Conservation (phyloP, 441 rosid species). For the Mallotus japonicus region DNA sequence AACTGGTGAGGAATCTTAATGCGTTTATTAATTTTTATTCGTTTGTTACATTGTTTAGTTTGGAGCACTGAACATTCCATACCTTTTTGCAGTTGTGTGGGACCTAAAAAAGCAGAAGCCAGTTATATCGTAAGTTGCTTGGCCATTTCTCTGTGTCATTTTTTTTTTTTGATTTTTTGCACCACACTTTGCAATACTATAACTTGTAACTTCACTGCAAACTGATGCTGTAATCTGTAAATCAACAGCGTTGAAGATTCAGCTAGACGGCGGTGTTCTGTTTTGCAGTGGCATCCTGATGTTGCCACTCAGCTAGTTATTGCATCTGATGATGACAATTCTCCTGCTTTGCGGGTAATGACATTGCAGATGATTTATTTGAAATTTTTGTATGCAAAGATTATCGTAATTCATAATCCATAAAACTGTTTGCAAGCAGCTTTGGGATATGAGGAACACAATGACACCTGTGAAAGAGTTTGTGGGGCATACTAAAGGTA, state of each 20-base stretch:
- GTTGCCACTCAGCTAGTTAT: slow-evolving; percentile 95
- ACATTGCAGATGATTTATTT: slow-evolving; percentile 13
- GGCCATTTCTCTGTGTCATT: slow-evolving; percentile 1
- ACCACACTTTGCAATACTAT: background rate
- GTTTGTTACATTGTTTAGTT: slow-evolving; percentile 13
- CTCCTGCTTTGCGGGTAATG: slow-evolving; percentile 79
- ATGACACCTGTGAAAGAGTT: slow-evolving; percentile 87
- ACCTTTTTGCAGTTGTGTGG: slow-evolving; percentile 75
- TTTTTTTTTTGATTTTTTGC: slow-evolving; percentile 4
- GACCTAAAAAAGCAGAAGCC: slow-evolving; percentile 98
- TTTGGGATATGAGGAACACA: slow-evolving; percentile 97
- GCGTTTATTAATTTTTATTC: background rate
- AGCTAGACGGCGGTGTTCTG: slow-evolving; percentile 85
- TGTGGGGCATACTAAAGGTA: slow-evolving; percentile 92
- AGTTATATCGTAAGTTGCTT: slow-evolving; percentile 66
- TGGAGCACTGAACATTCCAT: slow-evolving; percentile 19
- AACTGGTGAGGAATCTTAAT: slow-evolving; percentile 64
- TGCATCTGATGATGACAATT: slow-evolving; percentile 94
- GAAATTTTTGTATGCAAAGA: background rate
- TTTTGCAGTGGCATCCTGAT: slow-evolving; percentile 99
- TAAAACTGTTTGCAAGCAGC: slow-evolving; percentile 47
- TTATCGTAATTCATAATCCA: slow-evolving; percentile 12
- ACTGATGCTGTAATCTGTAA: slow-evolving; percentile 28
- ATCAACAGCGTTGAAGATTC: slow-evolving; percentile 85
- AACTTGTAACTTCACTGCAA: slow-evolving; percentile 5